Conservation (phyloP, 345 rosid genomes). For the Geranium brycei region DNA sequence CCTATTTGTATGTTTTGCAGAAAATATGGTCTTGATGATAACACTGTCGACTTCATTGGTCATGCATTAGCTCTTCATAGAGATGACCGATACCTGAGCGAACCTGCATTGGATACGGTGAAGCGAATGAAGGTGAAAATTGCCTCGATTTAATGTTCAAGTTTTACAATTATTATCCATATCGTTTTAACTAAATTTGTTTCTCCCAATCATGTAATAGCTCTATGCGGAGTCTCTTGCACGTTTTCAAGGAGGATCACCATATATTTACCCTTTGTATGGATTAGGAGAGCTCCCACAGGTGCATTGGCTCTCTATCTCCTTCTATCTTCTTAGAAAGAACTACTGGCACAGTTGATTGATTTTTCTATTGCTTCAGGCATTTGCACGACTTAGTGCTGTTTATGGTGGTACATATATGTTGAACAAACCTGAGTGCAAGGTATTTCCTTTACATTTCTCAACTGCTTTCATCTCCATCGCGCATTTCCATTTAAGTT, state of each 20-base stretch:
- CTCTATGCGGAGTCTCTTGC: constrained; percentile 83
- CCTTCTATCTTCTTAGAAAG: neutral
- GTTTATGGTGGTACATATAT: constrained; percentile 96
- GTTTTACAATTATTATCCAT: neutral
- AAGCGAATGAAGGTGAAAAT: constrained; percentile 81
- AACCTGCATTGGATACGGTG: constrained; percentile 88
- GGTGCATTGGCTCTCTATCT: constrained; percentile 24
- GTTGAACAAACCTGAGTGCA: constrained; percentile 94
- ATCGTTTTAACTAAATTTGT: neutral
- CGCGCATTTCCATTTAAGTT: neutral
- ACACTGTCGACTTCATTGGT: constrained; percentile 84
- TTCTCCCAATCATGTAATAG: constrained; percentile 18
- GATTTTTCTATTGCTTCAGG: constrained; percentile 28
- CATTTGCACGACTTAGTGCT: constrained; percentile 96
- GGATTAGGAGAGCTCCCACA: constrained; percentile 98
- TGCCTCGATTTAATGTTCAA: neutral
- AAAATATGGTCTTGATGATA: constrained; percentile 76
- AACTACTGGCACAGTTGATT: neutral
- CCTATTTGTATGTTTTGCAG: constrained; percentile 28
- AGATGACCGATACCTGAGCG: constrained; percentile 62
- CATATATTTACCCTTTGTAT: constrained; percentile 85
- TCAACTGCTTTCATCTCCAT: neutral
- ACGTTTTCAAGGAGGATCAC: constrained; percentile 96
- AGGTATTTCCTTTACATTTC: constrained; percentile 26
- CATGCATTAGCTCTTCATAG: constrained; percentile 92